Evolutionary conservation across 2,329 filamentous ascomycete species (phyloP), one percentile per base, ranked within the genome.

Genomic region (Penicillium sp.): DNA sequence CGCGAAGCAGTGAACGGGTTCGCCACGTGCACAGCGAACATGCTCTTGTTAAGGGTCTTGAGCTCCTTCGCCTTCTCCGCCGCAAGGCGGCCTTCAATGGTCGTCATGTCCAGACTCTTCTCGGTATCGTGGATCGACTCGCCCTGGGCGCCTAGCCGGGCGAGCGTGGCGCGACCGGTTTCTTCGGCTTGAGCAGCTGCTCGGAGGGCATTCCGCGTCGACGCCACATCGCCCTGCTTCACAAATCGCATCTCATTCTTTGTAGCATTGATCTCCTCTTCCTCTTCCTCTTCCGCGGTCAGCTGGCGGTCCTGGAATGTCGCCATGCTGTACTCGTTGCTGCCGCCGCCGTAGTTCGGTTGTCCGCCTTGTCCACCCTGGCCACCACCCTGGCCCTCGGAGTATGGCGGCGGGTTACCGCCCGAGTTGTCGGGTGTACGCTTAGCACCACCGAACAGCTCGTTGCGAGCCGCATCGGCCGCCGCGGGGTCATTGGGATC

Each of bases 81-180:
- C 0, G 90, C 89, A 55, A 89, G 78, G 54, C 85, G 84, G 64
- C 89, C 90, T 69, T 92, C 87, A 59, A 87, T 88, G n/a, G 83
- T 77, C 4, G 91, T 88, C 60, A 90, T 79, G 64, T 96, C 90
- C 53, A 97, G 81, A 65, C 93, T 91, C 72, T 84, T 85, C 72
- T 96, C 90, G 0, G 88, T 90, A 67, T 92, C 90, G 69, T 92
- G 85, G 51, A 96, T 82, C 14, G 88, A 83, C 69, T 96, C 90
- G 55, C 88, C 88, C 72, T 96, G 92, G 13, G 82, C 84, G 49
- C 87, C 89, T 11, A 96, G 83, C 53, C 88, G 82, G 38, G 85
- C 87, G 36, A 93, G 80, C 0, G 89, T 92, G 47, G 84, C 83
- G 22, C 86, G 82, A 43, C 88, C 89, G 36, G 83, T 87, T 62